These are phyloP conservation scores for Penicillium paradoxum DNA, from an alignment of 495 filamentous ascomycete genomes.

Conservation along the genomic window DNA sequence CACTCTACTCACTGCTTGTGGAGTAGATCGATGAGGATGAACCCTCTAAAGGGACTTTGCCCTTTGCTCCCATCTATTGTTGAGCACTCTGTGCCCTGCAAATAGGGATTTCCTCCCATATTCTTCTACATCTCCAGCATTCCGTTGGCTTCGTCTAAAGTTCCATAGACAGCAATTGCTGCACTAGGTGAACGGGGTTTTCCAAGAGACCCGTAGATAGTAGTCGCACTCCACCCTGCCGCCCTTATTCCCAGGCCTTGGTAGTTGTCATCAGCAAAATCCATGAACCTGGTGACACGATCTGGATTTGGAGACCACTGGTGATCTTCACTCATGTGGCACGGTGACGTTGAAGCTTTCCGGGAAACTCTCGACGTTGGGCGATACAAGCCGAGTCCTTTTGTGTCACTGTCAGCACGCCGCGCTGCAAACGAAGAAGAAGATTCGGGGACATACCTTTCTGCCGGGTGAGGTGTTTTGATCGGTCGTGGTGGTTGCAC, in stretches of 20 bases:
- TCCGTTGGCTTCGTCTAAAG: slow-evolving; percentile 1
- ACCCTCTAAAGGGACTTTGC: neutral
- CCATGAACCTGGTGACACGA: neutral
- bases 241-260: neutral
- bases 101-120: neutral
- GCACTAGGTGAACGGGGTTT: neutral
- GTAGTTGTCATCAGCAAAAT: neutral
- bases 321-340: neutral
- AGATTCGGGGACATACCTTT: neutral
- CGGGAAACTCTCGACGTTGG: neutral
- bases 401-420: neutral
- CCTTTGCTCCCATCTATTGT: neutral
- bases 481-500: neutral
- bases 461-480: neutral
- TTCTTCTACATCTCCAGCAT: slow-evolving; percentile 8
- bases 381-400: neutral
- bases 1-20: slow-evolving; percentile 9
- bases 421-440: neutral
- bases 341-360: neutral
- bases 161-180: neutral
- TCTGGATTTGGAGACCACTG: neutral
- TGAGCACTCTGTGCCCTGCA: neutral
- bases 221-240: neutral
- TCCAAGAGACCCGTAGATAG: neutral
- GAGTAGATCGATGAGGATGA: slow-evolving; percentile 1